phyloP scores from a whole-genome alignment of 129 eudicot species.

The carrot (Daucus carota) region DNA sequence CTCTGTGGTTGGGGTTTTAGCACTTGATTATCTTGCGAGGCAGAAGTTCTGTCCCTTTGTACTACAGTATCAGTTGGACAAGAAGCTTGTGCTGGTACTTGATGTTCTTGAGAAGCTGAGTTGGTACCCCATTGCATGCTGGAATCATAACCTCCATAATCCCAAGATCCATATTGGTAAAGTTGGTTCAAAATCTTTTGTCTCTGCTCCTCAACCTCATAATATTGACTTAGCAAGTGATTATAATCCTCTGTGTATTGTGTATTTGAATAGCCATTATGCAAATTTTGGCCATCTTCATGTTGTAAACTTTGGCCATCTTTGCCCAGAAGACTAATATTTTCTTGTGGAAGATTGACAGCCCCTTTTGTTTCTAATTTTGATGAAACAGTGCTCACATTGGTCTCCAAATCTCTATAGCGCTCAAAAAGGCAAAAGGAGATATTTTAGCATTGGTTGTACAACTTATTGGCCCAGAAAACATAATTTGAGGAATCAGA shows the following conservation, averaged over 20 bases:
- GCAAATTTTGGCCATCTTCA: conserved; percentile 23
- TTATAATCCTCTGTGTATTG: conserved; percentile 47
- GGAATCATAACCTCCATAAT: conserved; percentile 29
- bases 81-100: conserved; percentile 36
- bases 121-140: conserved; percentile 12
- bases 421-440: background rate
- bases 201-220: conserved; percentile 70
- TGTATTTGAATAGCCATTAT: conserved; percentile 15
- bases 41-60: conserved; percentile 17
- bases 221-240: conserved; percentile 50
- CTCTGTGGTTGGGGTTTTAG: conserved; percentile 34
- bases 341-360: conserved; percentile 7
- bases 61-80: background rate
- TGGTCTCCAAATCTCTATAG: conserved; percentile 32
- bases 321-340: conserved; percentile 23
- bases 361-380: conserved; percentile 16
- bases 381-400: conserved; percentile 15
- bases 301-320: conserved; percentile 25
- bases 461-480: background rate
- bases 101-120: conserved; percentile 37
- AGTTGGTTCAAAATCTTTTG: conserved; percentile 60
- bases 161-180: conserved; percentile 52
- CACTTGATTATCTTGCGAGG: conserved; percentile 47
- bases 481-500: background rate
- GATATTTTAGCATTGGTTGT: background rate